Evolutionary conservation across 108 stramenopile genomes (phyloP), one percentile per base, ranked within the genome.

Genomic region (Schizochytrium sp.): DNA sequence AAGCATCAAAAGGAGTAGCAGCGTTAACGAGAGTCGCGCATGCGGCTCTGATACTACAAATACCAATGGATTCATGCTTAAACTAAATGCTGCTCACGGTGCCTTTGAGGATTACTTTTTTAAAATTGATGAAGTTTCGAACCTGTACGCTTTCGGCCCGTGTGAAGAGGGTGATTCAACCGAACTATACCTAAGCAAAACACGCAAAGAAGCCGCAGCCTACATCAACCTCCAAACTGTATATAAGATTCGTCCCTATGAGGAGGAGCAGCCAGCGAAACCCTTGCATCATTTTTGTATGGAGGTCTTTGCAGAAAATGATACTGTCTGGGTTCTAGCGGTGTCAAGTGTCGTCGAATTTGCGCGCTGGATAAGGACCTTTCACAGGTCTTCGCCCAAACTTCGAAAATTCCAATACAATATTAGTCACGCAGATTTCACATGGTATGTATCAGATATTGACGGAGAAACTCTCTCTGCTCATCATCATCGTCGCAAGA

Each of bases 391-490:
- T 5, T 83, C 76, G 10, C 76, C 5, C 17, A 17, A 83, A 17
- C 13, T 83, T 2, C 50, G 53, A n/a, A 53, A 38, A 0, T 10
- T 83, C 17, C 76, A 83, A 28, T 83, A 83, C 53, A 83, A 83
- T 53, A 83, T 83, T 40, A 83, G 38, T 42, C 47, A 55, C 76
- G 76, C 49, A 83, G 55, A 47, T 8, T 83, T 83, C 76, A 83
- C 53, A 5, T 83, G 76, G 76, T 19, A 47, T 53, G 13, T 55
- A 47, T 49, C 53, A 8, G 50, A 47, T 5, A 17, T 55, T 38
- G 45, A 83, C 47, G 53, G 28, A 28, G 28, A 28, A 28, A 28
- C 28, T 28, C 28, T 28, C 28, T 28, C 28, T 28, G 28, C 28
- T 28, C 28, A 28, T 28, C 28, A 28, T 28, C 28, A 28, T 28